Evolutionary conservation across 169 alveolate species (phyloP).

Genomic region (Plasmodium malariae): DNA sequence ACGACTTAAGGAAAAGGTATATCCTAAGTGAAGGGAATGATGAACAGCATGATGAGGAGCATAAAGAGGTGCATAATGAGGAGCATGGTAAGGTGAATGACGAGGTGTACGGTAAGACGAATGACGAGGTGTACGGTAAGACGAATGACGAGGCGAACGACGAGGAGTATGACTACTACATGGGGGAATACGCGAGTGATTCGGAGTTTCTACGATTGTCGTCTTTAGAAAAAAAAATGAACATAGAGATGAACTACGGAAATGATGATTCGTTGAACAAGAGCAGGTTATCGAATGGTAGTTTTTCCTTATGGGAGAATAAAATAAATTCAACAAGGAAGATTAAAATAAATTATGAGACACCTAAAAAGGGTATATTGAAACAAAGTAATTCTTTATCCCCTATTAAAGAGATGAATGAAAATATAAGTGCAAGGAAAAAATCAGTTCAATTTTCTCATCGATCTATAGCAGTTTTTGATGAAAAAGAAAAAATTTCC

Average conservation of each 20-base stretch:
- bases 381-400: slow-evolving; percentile 46
- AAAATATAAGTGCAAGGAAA: slow-evolving; percentile 51
- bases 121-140: not conserved
- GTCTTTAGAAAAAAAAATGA: slow-evolving; percentile 14
- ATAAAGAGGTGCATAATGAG: not conserved
- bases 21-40: not conserved
- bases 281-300: slow-evolving; percentile 26
- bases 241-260: slow-evolving; percentile 38
- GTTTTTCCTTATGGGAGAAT: slow-evolving; percentile 36
- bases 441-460: slow-evolving; percentile 73
- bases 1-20: slow-evolving; percentile 3
- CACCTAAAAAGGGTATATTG: slow-evolving; percentile 66
- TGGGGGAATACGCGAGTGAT: slow-evolving; percentile 48
- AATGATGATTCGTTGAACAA: slow-evolving; percentile 59
- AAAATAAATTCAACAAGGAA: slow-evolving; percentile 40
- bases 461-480: slow-evolving; percentile 65
- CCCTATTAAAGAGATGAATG: slow-evolving; percentile 48
- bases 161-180: not conserved
- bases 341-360: slow-evolving; percentile 38
- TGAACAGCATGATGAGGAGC: not conserved
- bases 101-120: not conserved
- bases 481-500: slow-evolving; percentile 59
- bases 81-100: not conserved
- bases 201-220: slow-evolving; percentile 41
- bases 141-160: not conserved